These are phyloP conservation scores for Polytrichum formosum DNA, from an alignment of 225 moss, liverwort and hornwort species.

Conservation along the genomic window DNA sequence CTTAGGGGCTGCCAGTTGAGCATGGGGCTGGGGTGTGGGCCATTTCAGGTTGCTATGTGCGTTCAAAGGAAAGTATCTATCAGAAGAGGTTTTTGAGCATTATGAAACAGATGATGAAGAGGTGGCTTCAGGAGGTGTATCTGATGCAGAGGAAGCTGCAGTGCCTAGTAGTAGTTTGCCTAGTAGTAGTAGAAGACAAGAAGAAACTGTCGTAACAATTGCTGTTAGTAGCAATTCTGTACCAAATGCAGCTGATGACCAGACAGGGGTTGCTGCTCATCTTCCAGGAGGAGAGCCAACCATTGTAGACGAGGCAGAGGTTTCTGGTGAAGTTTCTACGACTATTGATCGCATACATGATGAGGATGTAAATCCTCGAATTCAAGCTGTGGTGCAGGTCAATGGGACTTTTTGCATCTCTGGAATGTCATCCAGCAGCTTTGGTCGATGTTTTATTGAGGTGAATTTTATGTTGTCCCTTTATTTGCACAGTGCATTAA, in stretches of 20 bases:
- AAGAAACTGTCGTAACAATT: background rate
- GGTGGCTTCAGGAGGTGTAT: slow-evolving; percentile 11
- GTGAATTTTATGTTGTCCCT: slow-evolving; percentile 19
- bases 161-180: background rate
- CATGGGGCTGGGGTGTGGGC: background rate
- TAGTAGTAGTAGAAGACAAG: background rate
- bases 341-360: background rate
- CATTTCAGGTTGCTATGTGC: slow-evolving; percentile 45
- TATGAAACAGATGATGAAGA: slow-evolving; percentile 12
- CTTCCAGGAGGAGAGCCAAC: background rate
- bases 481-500: background rate
- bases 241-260: background rate
- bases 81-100: slow-evolving; percentile 12
- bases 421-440: slow-evolving; percentile 23
- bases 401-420: slow-evolving; percentile 25
- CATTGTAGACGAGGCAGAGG: background rate
- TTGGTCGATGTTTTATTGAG: slow-evolving; percentile 91
- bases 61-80: slow-evolving; percentile 35
- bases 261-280: background rate
- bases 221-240: background rate
- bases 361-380: slow-evolving; percentile 6
- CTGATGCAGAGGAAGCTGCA: slow-evolving; percentile 7
- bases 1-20: background rate
- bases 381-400: slow-evolving; percentile 25
- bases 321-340: background rate